Conservation (phyloP, 73 alveolate genomes). For the Effrenium voratum region DNA sequence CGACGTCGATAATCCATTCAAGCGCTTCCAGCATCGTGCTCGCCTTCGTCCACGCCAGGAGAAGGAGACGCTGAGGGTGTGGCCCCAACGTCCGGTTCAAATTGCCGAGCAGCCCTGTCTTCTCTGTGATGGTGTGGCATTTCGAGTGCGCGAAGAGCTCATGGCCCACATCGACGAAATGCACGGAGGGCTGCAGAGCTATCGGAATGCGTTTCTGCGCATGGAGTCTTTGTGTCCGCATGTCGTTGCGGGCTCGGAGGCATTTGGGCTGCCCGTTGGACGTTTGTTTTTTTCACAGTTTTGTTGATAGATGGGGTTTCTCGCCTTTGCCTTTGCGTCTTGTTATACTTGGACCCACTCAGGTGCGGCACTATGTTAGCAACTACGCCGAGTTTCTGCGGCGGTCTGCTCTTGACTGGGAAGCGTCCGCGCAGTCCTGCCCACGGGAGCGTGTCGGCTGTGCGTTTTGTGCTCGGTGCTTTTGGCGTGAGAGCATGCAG, state of each 20-base stretch:
- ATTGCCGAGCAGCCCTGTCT: conserved; percentile 9
- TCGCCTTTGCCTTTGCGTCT: too few species aligned
- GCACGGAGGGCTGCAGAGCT: conserved; percentile 21
- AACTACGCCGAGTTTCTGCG: not conserved
- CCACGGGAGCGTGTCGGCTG: not conserved
- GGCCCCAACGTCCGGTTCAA: not conserved
- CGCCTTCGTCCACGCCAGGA: not conserved
- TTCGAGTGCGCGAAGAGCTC: not conserved
- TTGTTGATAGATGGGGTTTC: too few species aligned
- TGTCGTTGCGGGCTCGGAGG: conserved; percentile 33
- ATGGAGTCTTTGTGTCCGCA: conserved; percentile 33
- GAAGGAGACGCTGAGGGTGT: not conserved
- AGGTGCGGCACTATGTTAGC: conserved; percentile 3
- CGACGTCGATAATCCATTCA: not conserved
- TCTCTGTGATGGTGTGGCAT: not conserved
- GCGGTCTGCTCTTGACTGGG: not conserved
- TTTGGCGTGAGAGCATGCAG: not conserved
- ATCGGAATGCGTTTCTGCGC: not conserved
- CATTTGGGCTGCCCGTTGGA: too few species aligned
- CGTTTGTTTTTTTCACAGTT: too few species aligned
- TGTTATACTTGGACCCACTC: too few species aligned
- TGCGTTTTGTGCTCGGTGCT: not conserved
- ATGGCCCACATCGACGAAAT: not conserved
- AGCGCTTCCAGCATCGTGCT: not conserved
- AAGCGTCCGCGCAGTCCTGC: not conserved